Evolutionary conservation across 768 basidiomycete species (phyloP).

Genomic region (Lactarius vividus): DNA sequence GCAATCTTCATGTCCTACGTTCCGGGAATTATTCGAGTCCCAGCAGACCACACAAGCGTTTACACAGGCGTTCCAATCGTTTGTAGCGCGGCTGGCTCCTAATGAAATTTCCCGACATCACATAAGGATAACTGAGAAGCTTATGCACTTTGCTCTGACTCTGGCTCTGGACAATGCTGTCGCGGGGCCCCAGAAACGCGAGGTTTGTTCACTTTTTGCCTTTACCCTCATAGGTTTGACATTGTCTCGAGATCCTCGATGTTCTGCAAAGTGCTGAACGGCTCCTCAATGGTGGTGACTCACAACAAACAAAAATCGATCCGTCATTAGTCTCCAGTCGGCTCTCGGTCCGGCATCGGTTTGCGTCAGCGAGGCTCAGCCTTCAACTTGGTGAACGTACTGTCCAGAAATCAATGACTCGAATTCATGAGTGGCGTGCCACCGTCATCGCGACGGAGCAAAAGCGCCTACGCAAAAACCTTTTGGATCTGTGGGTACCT

Average conservation of each 20-base stretch:
- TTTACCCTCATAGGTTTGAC: neutral
- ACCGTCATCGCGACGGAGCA: constrained; percentile 65
- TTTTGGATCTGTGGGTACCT: constrained; percentile 64
- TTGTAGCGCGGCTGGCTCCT: constrained; percentile 45
- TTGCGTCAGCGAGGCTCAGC: constrained; percentile 57
- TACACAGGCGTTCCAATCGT: constrained; percentile 59
- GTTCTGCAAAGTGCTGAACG: constrained; percentile 52
- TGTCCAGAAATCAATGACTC: constrained; percentile 57
- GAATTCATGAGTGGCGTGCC: constrained; percentile 72
- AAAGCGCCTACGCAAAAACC: constrained; percentile 66
- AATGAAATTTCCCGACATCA: constrained; percentile 42
- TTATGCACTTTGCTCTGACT: constrained; percentile 66
- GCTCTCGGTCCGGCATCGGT: constrained; percentile 51
- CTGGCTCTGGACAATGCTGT: constrained; percentile 64
- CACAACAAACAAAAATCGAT: constrained; percentile 51
- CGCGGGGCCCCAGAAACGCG: constrained; percentile 63
- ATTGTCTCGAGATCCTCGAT: constrained; percentile 51
- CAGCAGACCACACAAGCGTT: constrained; percentile 67
- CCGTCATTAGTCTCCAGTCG: constrained; percentile 49
- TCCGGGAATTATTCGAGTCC: constrained; percentile 71
- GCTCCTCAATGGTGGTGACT: constrained; percentile 46
- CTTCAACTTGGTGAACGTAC: constrained; percentile 62
- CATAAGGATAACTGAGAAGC: constrained; percentile 62
- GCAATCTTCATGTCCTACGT: constrained; percentile 60
- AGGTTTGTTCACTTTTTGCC: constrained; percentile 43